A percentile compares a stretch with the other conserved stretches of the same genome.
Evolutionary conservation across 2,329 filamentous ascomycete species (phyloP).

Genomic region (Penicillium sp.): DNA sequence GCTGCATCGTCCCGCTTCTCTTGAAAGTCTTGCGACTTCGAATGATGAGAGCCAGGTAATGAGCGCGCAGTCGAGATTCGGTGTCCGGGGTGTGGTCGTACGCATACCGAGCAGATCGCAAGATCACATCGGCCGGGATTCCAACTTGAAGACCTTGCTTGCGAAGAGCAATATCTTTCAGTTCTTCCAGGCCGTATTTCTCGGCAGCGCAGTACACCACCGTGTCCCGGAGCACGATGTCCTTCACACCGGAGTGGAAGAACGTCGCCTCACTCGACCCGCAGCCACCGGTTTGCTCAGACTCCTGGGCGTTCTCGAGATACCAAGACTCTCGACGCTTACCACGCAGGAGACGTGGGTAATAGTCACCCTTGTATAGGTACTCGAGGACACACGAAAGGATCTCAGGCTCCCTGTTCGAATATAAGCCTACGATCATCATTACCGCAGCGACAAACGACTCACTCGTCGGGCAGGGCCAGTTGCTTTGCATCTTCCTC

Average conservation of each 20-base stretch:
- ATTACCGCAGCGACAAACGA: background rate
- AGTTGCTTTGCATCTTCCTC: constrained; percentile 71
- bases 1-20: constrained; percentile 97
- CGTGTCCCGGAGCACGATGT: constrained; percentile 83
- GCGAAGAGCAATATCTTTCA: constrained; percentile 85
- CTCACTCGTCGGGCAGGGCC: constrained; percentile 66
- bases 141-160: constrained; percentile 94
- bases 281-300: constrained; percentile 57
- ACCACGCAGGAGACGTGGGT: constrained; percentile 82
- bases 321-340: constrained; percentile 84
- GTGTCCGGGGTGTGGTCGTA: constrained; percentile 93
- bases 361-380: constrained; percentile 96
- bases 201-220: constrained; percentile 92
- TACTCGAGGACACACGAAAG: constrained; percentile 94
- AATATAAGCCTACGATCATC: constrained; percentile 1
- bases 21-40: constrained; percentile 97
- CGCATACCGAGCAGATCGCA: constrained; percentile 89
- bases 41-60: constrained; percentile 97
- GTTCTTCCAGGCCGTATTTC: constrained; percentile 84
- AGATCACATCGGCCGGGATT: constrained; percentile 87
- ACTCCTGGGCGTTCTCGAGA: constrained; percentile 70
- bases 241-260: constrained; percentile 70
- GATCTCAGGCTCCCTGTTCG: constrained; percentile 76
- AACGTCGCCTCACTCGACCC: constrained; percentile 72
- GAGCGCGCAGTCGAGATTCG: constrained; percentile 88